phyloP scores from a whole-genome alignment of 495 filamentous ascomycete genomes.

The Lasiosphaeris hirsuta region DNA sequence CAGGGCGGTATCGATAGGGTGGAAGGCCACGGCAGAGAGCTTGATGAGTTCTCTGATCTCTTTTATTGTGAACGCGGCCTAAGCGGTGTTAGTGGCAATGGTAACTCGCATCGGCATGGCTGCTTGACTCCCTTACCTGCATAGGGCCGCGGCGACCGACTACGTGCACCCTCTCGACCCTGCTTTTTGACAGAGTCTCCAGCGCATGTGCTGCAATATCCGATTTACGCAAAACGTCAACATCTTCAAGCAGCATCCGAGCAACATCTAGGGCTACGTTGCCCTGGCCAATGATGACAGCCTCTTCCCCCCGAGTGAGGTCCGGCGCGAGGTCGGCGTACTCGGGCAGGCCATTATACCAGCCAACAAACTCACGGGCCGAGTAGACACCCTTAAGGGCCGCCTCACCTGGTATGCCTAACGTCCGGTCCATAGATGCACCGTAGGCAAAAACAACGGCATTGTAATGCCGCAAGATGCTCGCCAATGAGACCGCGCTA shows the following conservation, averaged over 20 bases:
- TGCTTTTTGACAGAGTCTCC: conserved; percentile 67
- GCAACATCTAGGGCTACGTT: conserved; percentile 96
- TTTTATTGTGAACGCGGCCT: conserved; percentile 93
- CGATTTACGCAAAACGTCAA: conserved; percentile 70
- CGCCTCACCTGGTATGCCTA: conserved; percentile 80
- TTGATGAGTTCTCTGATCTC: conserved; percentile 84
- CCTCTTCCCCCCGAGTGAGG: conserved; percentile 74
- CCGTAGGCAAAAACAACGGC: conserved; percentile 92
- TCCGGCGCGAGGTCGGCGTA: conserved; percentile 73
- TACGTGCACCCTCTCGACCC: conserved; percentile 73
- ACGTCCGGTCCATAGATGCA: conserved; percentile 72
- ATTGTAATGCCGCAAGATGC: conserved; percentile 80
- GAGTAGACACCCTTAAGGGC: conserved; percentile 71
- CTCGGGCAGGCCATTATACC: conserved; percentile 95
- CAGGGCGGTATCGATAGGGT: conserved; percentile 60
- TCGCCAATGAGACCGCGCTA: conserved; percentile 60
- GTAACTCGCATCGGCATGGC: neutral
- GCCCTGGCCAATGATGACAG: conserved; percentile 87
- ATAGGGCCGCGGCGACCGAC: conserved; percentile 84
- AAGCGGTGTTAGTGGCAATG: conserved; percentile 13
- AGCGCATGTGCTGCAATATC: conserved; percentile 86
- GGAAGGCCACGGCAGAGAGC: conserved; percentile 68
- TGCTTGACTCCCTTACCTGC: conserved; percentile 52
- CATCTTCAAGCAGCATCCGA: conserved; percentile 71
- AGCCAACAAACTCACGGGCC: conserved; percentile 91